Percentiles rank a stretch among this genome's conserved stretches.
phyloP scores from a whole-genome alignment of 192 early-diverging fungal genomes.

The Dissophora globulifera region DNA sequence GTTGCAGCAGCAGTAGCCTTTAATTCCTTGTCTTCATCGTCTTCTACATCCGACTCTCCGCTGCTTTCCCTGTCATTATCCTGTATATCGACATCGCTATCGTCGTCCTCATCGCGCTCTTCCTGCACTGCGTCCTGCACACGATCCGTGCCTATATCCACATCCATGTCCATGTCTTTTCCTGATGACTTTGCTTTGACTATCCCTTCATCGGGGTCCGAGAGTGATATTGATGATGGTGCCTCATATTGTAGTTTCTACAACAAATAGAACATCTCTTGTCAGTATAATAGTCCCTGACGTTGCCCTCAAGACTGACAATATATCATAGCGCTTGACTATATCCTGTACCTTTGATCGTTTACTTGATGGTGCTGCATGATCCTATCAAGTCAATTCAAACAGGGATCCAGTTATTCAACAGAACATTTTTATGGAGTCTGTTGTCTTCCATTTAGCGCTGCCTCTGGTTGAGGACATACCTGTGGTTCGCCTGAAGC shows the following conservation, averaged over 20 bases:
- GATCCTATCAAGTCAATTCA: slow-evolving; percentile 12
- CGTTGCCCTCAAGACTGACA: too few relatives aligned
- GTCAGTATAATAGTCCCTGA: too few relatives aligned
- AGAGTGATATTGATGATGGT: slow-evolving; percentile 32
- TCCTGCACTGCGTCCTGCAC: not conserved
- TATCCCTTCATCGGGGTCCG: not conserved
- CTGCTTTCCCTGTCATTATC: slow-evolving; percentile 38
- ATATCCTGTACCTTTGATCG: slow-evolving; percentile 35
- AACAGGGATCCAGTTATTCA: too few relatives aligned
- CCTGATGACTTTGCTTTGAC: not conserved
- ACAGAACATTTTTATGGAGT: too few relatives aligned
- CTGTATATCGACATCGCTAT: slow-evolving; percentile 28
- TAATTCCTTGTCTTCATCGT: slow-evolving; percentile 46
- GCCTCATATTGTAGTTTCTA: slow-evolving; percentile 22
- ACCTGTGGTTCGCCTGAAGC: slow-evolving; percentile 33
- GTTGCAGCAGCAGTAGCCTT: slow-evolving; percentile 5
- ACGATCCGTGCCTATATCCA: not conserved
- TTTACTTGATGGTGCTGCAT: slow-evolving; percentile 27
- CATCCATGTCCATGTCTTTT: slow-evolving; percentile 22
- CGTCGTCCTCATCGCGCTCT: slow-evolving; percentile 15
- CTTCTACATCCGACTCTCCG: slow-evolving; percentile 36
- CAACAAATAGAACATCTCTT: too few relatives aligned
- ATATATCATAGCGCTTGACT: too few relatives aligned
- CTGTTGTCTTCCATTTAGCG: too few relatives aligned
- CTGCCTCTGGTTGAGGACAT: slow-evolving; percentile 7